Conservation (phyloP, 371 early-diverging fungal genomes). For the Mortierella sp. region DNA sequence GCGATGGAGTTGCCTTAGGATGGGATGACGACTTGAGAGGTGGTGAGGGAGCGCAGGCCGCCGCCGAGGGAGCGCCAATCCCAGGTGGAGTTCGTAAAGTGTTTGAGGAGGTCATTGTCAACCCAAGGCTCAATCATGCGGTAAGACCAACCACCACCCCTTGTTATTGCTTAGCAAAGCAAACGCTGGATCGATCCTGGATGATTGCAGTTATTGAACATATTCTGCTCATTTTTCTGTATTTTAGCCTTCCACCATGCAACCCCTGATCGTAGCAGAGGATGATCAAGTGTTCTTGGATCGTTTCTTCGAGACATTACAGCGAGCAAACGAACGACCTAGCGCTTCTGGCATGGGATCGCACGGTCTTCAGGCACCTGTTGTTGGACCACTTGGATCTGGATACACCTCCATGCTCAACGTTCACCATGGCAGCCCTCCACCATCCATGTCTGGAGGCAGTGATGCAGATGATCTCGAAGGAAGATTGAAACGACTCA, state of each 20-base stretch:
- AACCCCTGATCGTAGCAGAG: conserved; percentile 67
- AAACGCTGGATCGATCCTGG: too few relatives aligned
- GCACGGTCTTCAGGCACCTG: conserved; percentile 50
- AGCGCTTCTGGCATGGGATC: conserved; percentile 32
- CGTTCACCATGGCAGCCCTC: conserved; percentile 48
- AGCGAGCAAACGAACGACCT: conserved; percentile 54
- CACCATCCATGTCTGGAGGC: conserved; percentile 17
- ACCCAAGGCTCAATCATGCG: conserved; percentile 43
- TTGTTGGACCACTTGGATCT: conserved; percentile 55
- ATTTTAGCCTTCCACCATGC: conserved; percentile 50
- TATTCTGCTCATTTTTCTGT: not conserved
- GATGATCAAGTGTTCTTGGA: conserved; percentile 89
- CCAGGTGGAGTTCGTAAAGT: conserved; percentile 43
- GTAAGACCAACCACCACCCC: too few relatives aligned
- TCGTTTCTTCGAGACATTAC: conserved; percentile 75
- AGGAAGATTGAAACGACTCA: conserved; percentile 27
- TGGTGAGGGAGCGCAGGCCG: not conserved
- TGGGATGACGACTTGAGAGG: conserved; percentile 57
- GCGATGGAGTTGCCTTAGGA: conserved; percentile 62
- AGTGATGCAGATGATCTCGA: conserved; percentile 33
- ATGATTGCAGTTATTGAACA: too few relatives aligned
- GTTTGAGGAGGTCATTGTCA: conserved; percentile 57
- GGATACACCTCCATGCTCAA: conserved; percentile 45
- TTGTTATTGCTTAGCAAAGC: too few relatives aligned
- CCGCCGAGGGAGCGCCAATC: conserved; percentile 31